A percentile compares a stretch with the other conserved stretches of the same genome.
Evolutionary conservation across 805 yeast species (phyloP).

Genomic region (Metschnikowia peoriensis): DNA sequence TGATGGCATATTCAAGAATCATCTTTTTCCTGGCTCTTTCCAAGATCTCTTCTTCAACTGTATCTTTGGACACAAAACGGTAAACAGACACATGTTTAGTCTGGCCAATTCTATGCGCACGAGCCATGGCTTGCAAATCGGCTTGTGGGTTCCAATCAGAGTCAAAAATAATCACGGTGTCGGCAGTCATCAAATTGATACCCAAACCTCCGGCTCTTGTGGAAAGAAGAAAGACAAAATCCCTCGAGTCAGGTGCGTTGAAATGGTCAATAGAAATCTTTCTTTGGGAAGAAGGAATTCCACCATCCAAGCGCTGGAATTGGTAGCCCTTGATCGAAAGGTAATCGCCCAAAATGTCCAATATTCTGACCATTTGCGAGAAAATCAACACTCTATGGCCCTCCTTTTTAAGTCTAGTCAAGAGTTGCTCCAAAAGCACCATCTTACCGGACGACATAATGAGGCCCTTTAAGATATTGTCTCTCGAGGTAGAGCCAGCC

Average conservation of each 20-base stretch:
- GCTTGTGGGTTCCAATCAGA: conserved; percentile 99
- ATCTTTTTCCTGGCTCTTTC: conserved; percentile 97
- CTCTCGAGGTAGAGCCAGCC: conserved; percentile 64
- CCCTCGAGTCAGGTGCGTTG: conserved; percentile 90
- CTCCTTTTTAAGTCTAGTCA: conserved; percentile 81
- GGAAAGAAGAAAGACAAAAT: conserved; percentile 83
- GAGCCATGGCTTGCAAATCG: conserved; percentile 98
- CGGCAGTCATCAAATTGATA: conserved; percentile 98
- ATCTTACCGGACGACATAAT: conserved; percentile 98
- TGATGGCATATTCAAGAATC: conserved; percentile 97
- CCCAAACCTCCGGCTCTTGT: conserved; percentile 99
- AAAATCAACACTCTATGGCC: conserved; percentile 95
- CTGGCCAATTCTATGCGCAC: conserved; percentile 99
- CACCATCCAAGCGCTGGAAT: conserved; percentile 95
- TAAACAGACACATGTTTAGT: conserved; percentile 97
- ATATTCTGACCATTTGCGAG: conserved; percentile 95
- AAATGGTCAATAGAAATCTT: conserved; percentile 94
- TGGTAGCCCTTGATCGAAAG: conserved; percentile 80
- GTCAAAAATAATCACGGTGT: conserved; percentile 95
- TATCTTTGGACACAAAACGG: conserved; percentile 95
- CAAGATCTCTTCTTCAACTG: conserved; percentile 95
- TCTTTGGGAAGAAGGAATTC: conserved; percentile 90
- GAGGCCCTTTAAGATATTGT: conserved; percentile 80
- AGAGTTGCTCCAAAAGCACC: conserved; percentile 89
- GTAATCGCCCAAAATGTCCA: conserved; percentile 94